Evolutionary conservation across 768 basidiomycete genomes (phyloP).

Genomic region (Suillus clintonianus): DNA sequence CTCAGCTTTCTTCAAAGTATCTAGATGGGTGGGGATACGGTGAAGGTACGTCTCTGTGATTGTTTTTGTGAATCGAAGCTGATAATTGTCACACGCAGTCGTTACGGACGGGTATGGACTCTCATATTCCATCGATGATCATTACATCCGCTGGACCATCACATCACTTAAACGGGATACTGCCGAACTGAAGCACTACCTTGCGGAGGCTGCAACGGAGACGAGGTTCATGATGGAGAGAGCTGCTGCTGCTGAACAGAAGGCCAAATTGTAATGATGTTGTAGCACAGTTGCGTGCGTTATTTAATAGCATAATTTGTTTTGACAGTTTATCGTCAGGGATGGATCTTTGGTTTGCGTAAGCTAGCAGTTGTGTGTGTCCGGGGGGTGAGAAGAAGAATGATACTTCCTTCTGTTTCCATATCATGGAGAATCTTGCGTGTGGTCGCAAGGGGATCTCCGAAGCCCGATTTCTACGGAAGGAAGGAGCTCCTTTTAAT

Average conservation of each 20-base stretch:
- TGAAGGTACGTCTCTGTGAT: conserved; percentile 59
- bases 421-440: conserved; percentile 2
- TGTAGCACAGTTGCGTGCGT: background rate
- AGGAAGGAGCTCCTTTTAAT: conserved; percentile 5
- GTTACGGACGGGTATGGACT: conserved; percentile 92
- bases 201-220: conserved; percentile 82
- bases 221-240: conserved; percentile 74
- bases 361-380: background rate
- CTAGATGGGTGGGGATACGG: conserved; percentile 98
- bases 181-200: conserved; percentile 62
- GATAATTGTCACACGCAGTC: conserved; percentile 47
- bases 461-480: conserved; percentile 6
- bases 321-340: background rate
- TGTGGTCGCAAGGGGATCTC: conserved; percentile 4
- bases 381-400: background rate
- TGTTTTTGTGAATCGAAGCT: background rate
- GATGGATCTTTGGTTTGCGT: background rate
- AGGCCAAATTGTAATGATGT: conserved; percentile 32
- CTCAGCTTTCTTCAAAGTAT: conserved; percentile 77
- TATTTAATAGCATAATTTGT: conserved; percentile 3
- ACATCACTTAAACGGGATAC: conserved; percentile 65
- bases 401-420: background rate
- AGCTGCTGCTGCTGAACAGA: conserved; percentile 47
- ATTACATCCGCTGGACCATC: conserved; percentile 88
- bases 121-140: conserved; percentile 84